These are phyloP conservation scores for Chrysoporthe cubensis DNA, from an alignment of 2,329 filamentous ascomycete genomes.

Conservation along the genomic window DNA sequence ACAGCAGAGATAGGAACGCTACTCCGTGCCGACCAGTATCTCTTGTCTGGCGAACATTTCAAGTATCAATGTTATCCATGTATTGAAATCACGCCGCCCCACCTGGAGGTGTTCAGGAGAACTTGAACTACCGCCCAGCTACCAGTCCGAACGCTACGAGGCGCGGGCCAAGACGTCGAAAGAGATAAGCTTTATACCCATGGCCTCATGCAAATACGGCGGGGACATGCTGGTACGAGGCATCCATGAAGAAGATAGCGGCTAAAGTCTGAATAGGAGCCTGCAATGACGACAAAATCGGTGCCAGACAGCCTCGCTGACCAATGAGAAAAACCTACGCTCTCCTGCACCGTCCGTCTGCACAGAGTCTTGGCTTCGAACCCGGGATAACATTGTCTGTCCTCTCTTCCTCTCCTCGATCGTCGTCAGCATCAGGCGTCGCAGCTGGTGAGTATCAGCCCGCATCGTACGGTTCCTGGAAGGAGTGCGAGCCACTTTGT, in stretches of 20 bases:
- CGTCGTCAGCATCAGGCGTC: not conserved
- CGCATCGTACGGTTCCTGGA: not conserved
- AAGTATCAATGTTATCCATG: not conserved
- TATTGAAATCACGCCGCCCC: no score
- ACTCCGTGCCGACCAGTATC: not conserved
- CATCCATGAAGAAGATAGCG: conserved; percentile 13
- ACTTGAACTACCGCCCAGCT: not conserved
- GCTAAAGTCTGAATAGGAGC: conserved; percentile 12
- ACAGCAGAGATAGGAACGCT: not conserved
- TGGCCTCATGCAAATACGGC: not conserved
- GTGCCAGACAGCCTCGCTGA: not conserved
- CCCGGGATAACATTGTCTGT: not conserved
- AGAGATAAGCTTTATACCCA: conserved; percentile 15
- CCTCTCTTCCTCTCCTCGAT: not conserved
- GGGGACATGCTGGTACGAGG: conserved; percentile 11
- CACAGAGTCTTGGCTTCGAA: not conserved
- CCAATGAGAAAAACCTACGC: not conserved
- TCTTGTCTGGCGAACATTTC: not conserved
- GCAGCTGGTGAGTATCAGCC: not conserved
- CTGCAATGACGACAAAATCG: conserved; percentile 22
- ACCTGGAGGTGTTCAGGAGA: conserved; percentile 31
- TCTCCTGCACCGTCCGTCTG: not conserved
- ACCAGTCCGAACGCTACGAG: conserved; percentile 11
- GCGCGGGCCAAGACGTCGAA: not conserved
- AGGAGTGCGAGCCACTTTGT: not conserved